Percentiles rank a stretch among this genome's conserved stretches.
These are phyloP conservation scores for Fraxinus cuspidata DNA, from an alignment of 257 asterid genomes.

Conservation along the genomic window DNA sequence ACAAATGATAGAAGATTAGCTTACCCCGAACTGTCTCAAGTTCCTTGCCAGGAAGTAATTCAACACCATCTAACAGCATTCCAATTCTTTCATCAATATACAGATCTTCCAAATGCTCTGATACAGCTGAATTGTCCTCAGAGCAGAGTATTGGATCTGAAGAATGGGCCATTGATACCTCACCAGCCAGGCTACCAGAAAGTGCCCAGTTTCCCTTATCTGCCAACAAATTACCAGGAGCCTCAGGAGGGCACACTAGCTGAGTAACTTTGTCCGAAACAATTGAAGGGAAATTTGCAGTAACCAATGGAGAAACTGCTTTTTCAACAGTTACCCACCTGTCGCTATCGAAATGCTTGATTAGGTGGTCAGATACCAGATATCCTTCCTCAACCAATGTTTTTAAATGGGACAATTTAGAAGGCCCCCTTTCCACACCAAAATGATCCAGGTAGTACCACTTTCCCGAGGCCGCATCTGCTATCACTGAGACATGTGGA, in stretches of 20 bases:
- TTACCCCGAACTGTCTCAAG: constrained; percentile 77
- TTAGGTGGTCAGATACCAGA: constrained; percentile 88
- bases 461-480: constrained; percentile 67
- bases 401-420: constrained; percentile 74
- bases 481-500: constrained; percentile 68
- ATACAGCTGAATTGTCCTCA: constrained; percentile 33
- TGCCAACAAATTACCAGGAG: constrained; percentile 88
- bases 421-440: constrained; percentile 87
- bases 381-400: constrained; percentile 76
- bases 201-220: constrained; percentile 55
- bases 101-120: constrained; percentile 47
- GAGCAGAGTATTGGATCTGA: constrained; percentile 31
- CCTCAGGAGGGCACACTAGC: constrained; percentile 95
- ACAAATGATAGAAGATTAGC: constrained; percentile 23
- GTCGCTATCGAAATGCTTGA: constrained; percentile 76
- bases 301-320: constrained; percentile 83
- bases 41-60: constrained; percentile 75
- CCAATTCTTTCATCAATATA: constrained; percentile 77
- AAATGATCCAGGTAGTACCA: constrained; percentile 85
- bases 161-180: constrained; percentile 38
- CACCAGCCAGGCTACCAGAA: constrained; percentile 35
- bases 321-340: constrained; percentile 97
- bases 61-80: constrained; percentile 61
- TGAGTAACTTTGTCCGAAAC: constrained; percentile 81
- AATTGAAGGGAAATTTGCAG: constrained; percentile 60